A percentile compares a stretch with the other conserved stretches of the same genome.
phyloP scores from a whole-genome alignment of 2,329 filamentous ascomycete genomes.

The Gaeumannomyces tritici region DNA sequence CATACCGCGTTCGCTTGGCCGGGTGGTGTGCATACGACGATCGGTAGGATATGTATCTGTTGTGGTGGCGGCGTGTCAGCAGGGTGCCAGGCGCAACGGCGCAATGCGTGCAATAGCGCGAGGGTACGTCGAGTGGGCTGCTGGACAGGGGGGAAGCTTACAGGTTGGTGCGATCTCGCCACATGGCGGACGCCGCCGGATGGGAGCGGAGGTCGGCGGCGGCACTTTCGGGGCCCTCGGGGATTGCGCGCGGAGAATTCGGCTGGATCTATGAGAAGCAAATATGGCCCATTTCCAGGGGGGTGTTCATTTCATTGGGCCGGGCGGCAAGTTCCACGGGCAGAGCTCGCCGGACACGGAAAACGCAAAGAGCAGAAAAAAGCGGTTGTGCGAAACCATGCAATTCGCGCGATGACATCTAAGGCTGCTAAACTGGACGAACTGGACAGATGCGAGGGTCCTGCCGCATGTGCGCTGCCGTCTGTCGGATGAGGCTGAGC shows the following conservation, averaged over 20 bases:
- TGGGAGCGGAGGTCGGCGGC: constrained; percentile 7
- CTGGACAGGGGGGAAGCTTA: constrained; percentile 35
- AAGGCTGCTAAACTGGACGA: neutral
- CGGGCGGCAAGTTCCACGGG: neutral
- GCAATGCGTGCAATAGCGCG: constrained; percentile 5
- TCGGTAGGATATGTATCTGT: constrained; percentile 84
- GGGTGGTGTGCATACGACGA: constrained; percentile 97
- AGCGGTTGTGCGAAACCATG: neutral
- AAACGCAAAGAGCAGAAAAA: neutral
- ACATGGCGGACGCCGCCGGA: constrained; percentile 63
- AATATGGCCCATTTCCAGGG: neutral
- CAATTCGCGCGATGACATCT: neutral
- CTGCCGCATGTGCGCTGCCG: neutral
- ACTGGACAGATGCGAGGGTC: neutral
- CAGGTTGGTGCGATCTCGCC: constrained; percentile 99
- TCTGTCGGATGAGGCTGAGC: neutral
- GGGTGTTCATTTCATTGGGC: neutral
- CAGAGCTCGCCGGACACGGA: neutral
- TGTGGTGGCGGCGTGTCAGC: constrained; percentile 3
- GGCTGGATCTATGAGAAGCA: neutral
- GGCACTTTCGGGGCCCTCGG: neutral
- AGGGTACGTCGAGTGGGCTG: constrained; percentile 11
- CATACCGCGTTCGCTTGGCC: constrained; percentile 69
- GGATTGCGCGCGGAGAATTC: neutral
- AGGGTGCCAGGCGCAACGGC: neutral